A percentile compares a stretch with the other conserved stretches of the same genome.
Conservation (phyloP, 2,329 filamentous ascomycete genomes). For the Stylonectria norvegica region DNA sequence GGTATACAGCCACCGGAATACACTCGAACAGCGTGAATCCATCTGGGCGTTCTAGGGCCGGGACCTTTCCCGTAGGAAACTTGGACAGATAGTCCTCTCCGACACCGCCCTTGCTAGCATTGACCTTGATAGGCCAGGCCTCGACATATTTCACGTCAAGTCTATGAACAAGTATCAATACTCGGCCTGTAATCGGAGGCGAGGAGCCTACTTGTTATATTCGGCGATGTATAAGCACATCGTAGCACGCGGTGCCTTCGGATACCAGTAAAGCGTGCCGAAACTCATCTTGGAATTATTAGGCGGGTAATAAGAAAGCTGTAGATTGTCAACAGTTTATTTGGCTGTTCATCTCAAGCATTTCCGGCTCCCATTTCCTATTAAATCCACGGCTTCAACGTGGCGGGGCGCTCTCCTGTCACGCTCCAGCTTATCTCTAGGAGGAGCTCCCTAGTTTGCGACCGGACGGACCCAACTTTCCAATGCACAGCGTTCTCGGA, state of each 20-base stretch:
- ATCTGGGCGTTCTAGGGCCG: slow-evolving; percentile 7
- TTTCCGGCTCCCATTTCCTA: no score
- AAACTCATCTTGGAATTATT: slow-evolving; percentile 3
- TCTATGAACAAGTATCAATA: not conserved
- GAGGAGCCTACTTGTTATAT: slow-evolving; percentile 8
- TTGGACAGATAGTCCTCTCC: slow-evolving; percentile 8
- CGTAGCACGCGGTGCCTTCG: slow-evolving; percentile 10
- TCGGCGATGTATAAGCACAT: slow-evolving; percentile 13
- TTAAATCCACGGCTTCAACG: no score
- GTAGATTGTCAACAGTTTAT: no score
- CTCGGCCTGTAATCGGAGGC: not conserved
- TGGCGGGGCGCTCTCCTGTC: no score
- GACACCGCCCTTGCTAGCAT: slow-evolving; percentile 10
- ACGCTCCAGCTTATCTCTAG: no score
- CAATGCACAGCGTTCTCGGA: no score
- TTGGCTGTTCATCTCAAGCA: no score
- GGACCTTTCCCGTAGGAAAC: slow-evolving; percentile 10
- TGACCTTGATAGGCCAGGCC: slow-evolving; percentile 11
- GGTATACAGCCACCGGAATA: slow-evolving; percentile 7
- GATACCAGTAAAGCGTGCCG: slow-evolving; percentile 12
- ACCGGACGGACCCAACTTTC: no score
- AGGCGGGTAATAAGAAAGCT: no score
- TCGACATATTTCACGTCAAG: slow-evolving; percentile 10
- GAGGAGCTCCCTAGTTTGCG: no score
- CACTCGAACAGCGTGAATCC: slow-evolving; percentile 10